Evolutionary conservation across 495 filamentous ascomycete species (phyloP).

Genomic region (Daldinia concentrica): DNA sequence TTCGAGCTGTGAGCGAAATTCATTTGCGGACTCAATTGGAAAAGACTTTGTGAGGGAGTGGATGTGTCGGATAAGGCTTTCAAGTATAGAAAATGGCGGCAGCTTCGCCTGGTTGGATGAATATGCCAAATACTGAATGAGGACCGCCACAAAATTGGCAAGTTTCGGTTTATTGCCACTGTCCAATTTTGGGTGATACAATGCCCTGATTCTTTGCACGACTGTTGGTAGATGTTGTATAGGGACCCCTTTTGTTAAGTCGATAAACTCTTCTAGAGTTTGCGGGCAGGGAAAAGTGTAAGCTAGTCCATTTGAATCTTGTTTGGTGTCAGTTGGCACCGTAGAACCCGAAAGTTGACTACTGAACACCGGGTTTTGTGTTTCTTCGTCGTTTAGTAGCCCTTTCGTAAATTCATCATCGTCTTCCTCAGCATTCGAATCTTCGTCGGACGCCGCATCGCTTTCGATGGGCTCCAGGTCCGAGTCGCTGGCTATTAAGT

Average conservation of each 20-base stretch:
- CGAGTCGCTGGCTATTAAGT: slow-evolving; percentile 76
- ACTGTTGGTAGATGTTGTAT: slow-evolving; percentile 74
- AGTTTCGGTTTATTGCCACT: slow-evolving; percentile 86
- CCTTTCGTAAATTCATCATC: slow-evolving; percentile 72
- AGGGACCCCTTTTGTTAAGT: slow-evolving; percentile 66
- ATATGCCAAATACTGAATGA: slow-evolving; percentile 81
- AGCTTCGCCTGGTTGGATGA: slow-evolving; percentile 58
- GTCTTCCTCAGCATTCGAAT: slow-evolving; percentile 63
- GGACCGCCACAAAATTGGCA: slow-evolving; percentile 72
- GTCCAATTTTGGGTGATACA: slow-evolving; percentile 88
- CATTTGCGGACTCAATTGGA: slow-evolving; percentile 76
- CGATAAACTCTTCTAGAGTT: slow-evolving; percentile 75
- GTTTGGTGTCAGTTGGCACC: slow-evolving; percentile 41
- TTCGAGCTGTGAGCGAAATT: slow-evolving; percentile 77
- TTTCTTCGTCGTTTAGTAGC: slow-evolving; percentile 63
- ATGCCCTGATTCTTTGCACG: slow-evolving; percentile 85
- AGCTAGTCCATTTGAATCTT: slow-evolving; percentile 65
- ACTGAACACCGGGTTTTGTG: slow-evolving; percentile 55
- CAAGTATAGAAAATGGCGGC: slow-evolving; percentile 52
- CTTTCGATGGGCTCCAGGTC: slow-evolving; percentile 68
- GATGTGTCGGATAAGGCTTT: slow-evolving; percentile 64
- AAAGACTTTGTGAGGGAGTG: slow-evolving; percentile 88
- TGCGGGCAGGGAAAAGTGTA: slow-evolving; percentile 88
- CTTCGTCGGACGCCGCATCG: slow-evolving; percentile 61
- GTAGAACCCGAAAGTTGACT: slow-evolving; percentile 31